These are phyloP conservation scores for Blastocystis hominis DNA, from an alignment of 352 stramenopile species.

Conservation along the genomic window DNA sequence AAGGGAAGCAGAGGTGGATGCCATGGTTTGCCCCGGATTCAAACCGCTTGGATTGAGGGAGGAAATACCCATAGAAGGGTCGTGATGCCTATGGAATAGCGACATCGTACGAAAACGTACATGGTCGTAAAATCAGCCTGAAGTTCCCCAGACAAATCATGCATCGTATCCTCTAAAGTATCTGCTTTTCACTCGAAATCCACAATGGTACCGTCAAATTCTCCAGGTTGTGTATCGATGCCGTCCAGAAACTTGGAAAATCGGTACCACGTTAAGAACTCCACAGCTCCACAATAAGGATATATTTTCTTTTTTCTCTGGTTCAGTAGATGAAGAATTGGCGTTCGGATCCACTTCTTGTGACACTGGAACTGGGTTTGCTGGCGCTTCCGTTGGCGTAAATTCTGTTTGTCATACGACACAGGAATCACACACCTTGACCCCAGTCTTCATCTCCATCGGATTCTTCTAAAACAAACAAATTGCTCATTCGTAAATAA, in stretches of 20 bases:
- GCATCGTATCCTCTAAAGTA: slow-evolving; percentile 26
- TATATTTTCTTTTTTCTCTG: slow-evolving; percentile 56
- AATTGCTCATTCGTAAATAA: slow-evolving; percentile 1
- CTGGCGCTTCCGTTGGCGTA: not conserved
- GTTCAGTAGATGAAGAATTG: not conserved
- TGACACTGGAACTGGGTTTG: not conserved
- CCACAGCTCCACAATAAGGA: not conserved
- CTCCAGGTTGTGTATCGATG: not conserved
- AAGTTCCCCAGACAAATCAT: slow-evolving; percentile 27
- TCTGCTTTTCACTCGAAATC: not conserved
- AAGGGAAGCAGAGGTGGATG: too few species aligned
- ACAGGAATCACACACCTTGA: not conserved
- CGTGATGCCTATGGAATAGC: not conserved
- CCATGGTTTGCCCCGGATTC: too few species aligned
- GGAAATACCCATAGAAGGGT: not conserved
- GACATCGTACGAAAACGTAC: not conserved
- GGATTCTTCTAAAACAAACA: slow-evolving; percentile 48
- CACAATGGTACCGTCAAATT: not conserved
- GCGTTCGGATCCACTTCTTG: not conserved
- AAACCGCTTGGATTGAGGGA: too few species aligned
- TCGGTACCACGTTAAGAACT: slow-evolving; percentile 1
- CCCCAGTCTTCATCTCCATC: slow-evolving; percentile 28
- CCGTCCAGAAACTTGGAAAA: slow-evolving; percentile 35
- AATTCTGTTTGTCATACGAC: not conserved
- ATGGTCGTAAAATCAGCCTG: not conserved